These are phyloP conservation scores for Pseudotsuga menziesii DNA, from an alignment of 75 land plant genomes.

Conservation along the genomic window DNA sequence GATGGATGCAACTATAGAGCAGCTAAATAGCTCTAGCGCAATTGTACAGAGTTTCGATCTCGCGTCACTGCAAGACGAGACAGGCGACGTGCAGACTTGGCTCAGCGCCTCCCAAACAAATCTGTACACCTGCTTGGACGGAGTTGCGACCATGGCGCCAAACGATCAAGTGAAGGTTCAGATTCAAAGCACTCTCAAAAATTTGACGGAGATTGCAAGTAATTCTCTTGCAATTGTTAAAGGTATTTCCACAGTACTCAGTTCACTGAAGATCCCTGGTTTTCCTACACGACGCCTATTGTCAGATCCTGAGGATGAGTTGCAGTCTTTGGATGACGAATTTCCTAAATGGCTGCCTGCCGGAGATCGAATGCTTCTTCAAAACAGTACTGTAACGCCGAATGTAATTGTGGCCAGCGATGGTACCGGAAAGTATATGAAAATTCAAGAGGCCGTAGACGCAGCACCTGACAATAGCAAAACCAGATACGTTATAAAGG, in stretches of 20 bases:
- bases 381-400: not conserved
- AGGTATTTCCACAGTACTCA: constrained; percentile 6
- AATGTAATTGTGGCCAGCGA: constrained; percentile 28
- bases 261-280: constrained; percentile 13
- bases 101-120: constrained; percentile 50
- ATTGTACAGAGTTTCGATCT: constrained; percentile 17
- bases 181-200: not conserved
- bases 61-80: constrained; percentile 7
- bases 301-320: not conserved
- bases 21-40: constrained; percentile 33
- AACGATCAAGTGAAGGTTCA: not conserved
- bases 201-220: constrained; percentile 22
- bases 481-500: constrained; percentile 23
- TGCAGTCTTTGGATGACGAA: not conserved
- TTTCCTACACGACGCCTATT: constrained; percentile 10
- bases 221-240: constrained; percentile 33
- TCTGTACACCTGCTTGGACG: constrained; percentile 52
- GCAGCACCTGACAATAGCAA: constrained; percentile 17
- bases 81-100: constrained; percentile 40
- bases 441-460: constrained; percentile 24
- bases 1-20: constrained; percentile 24
- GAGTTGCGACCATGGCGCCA: constrained; percentile 15
- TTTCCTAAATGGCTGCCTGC: constrained; percentile 26
- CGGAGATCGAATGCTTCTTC: constrained; percentile 32
- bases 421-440: constrained; percentile 24